These are phyloP conservation scores for Phytophthora pluvialis DNA, from an alignment of 352 stramenopile genomes.

Conservation along the genomic window DNA sequence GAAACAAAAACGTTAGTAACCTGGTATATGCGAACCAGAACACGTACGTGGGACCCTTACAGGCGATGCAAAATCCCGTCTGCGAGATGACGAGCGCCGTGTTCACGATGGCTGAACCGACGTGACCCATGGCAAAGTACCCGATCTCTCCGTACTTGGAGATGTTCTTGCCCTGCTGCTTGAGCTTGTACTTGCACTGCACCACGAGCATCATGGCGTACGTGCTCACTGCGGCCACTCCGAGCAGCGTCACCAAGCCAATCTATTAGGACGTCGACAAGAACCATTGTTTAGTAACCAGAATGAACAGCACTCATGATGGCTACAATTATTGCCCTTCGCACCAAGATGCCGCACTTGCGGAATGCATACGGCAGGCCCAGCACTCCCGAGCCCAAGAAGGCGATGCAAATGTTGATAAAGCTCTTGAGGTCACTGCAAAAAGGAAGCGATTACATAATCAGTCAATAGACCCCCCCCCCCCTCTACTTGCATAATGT, in stretches of 20 bases:
- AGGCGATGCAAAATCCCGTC: slow-evolving; percentile 90
- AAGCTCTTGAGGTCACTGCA: slow-evolving; percentile 67
- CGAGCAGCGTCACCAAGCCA: slow-evolving; percentile 58
- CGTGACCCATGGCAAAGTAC: slow-evolving; percentile 68
- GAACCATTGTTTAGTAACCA: slow-evolving; percentile 1
- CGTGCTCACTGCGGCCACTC: slow-evolving; percentile 61
- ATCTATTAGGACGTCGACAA: slow-evolving; percentile 38
- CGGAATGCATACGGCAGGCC: slow-evolving; percentile 92
- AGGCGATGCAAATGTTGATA: slow-evolving; percentile 90
- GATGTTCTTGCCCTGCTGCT: slow-evolving; percentile 50
- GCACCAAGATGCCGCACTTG: slow-evolving; percentile 81
- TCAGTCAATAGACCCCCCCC: slow-evolving; percentile 1
- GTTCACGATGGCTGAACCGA: slow-evolving; percentile 83
- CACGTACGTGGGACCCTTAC: slow-evolving; percentile 36
- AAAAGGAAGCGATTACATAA: slow-evolving; percentile 7
- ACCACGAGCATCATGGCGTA: slow-evolving; percentile 84
- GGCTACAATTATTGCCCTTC: slow-evolving; percentile 8
- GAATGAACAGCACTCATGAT: slow-evolving; percentile 1
- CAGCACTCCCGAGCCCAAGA: slow-evolving; percentile 92
- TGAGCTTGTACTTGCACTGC: slow-evolving; percentile 82
- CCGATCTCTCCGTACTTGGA: slow-evolving; percentile 90
- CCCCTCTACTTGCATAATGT: not conserved
- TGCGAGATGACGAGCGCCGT: slow-evolving; percentile 87
- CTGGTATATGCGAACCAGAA: too few species aligned
- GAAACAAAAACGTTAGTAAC: not conserved